Base-by-base conservation (phyloP, 2,329 filamentous ascomycete species). In the Colletotrichum tropicicola region DNA sequence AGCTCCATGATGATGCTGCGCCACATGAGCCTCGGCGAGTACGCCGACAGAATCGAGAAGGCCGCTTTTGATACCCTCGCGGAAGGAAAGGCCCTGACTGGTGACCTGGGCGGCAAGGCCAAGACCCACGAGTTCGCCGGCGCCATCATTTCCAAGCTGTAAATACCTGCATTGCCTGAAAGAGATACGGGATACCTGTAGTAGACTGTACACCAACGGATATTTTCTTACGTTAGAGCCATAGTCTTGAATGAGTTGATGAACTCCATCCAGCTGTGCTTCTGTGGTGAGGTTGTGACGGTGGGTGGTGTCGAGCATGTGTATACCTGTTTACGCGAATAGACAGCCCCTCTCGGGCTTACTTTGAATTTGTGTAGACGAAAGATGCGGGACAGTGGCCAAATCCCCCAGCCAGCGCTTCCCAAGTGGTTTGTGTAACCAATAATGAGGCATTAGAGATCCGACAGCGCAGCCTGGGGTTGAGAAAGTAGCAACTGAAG, bases 1-100 rank as follows among this genome's bases (percentile, higher is more conserved):
- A 93, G 89, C 81, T 97, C 92, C 80, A 96, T 98, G 85, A 98
- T 99, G 96, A 98, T 99, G 96, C 84, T 99, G 87, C 91, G 96
- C 82, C 96, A 99, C 85, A 98, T 99, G 95, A 90, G 92, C 75
- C 87, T 99, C 70, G 90, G 84, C 80, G 87, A 93, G 69, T 90
- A 98, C 79, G 96, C 96, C 72, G 80, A 85, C 79, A 90, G 89
- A 80, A 98, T 99, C 77, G 93, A 98, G 87, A 92, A 89, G 81
- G 96, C 96, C 71, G 97, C 95, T 77, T 98, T 99, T 81, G 92
- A 92, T 79, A 97, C 94, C 67, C 88, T 99, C 71, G 91, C 94
- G 66, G 94, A 99, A 87, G 96, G 96, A 84, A 98, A 98, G 91
- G 85, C 89, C 68, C 89, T 99, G 80, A 99, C 96, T 32, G 95